Evolutionary conservation across 371 early-diverging fungal species (phyloP), one percentile per base, ranked within the genome.

Genomic region (Mucor circinelloides): DNA sequence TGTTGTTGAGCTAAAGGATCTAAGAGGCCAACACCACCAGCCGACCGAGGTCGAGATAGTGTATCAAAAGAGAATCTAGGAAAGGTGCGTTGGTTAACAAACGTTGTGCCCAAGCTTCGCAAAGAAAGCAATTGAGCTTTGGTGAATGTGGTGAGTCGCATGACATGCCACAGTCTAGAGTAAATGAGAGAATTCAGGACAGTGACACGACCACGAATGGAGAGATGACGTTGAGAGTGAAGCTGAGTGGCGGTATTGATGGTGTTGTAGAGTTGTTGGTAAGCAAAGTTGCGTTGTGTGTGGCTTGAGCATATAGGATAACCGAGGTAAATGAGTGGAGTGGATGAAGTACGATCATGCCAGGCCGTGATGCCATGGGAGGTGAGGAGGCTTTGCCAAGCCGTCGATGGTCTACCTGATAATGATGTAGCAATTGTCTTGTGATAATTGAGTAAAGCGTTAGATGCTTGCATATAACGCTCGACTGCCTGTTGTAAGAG

Each of bases 21-120:
- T 19, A 72, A 32, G 0, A 72, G 15, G n/a, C 65, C 62, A 0
- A 72, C 21, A 15, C 72, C 66, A 21, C 68, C 72, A 19, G 27
- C 17, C 2, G n/a, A 10, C 2, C 58, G 60, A 19, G 64, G 68
- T 9, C 42, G 57, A 36, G 63, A 60, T 1, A 63, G 21, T 1
- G n/a, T 36, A 7, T 38, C 58, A 13, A 59, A 55, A 19, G 46
- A 32, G 36, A 67, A 23, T 34, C 32, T n/a, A n/a, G n/a, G n/a
- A n/a, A n/a, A n/a, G n/a, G n/a, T n/a, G n/a, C n/a, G n/a, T n/a
- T n/a, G n/a, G n/a, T n/a, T n/a, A n/a, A n/a, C n/a, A n/a, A n/a
- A n/a, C n/a, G n/a, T n/a, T n/a, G n/a, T n/a, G n/a, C n/a, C n/a
- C n/a, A n/a, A n/a, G n/a, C n/a, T n/a, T n/a, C n/a, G n/a, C n/a